Evolutionary conservation across 208 protist genomes (phyloP).

Genomic region (Crithidia mellificae): DNA sequence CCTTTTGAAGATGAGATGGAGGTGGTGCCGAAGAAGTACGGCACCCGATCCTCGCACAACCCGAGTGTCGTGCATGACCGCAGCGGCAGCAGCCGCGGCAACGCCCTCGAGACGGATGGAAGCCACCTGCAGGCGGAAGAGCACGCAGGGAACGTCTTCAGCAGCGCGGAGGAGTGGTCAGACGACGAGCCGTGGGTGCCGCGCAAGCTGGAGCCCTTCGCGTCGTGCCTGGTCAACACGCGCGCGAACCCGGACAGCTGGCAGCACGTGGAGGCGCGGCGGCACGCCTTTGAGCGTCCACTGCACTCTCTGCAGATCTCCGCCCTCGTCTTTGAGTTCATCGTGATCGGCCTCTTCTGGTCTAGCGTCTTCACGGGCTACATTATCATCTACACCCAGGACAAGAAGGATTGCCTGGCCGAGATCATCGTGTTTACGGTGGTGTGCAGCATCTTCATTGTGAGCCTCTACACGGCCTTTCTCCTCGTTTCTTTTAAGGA

Average conservation of each 20-base stretch:
- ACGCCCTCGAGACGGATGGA: constrained; percentile 12
- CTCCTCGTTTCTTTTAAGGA: constrained; percentile 62
- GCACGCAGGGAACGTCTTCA: not conserved
- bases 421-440: constrained; percentile 53
- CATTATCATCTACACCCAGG: constrained; percentile 45
- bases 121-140: constrained; percentile 12
- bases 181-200: constrained; percentile 3
- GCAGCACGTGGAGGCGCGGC: constrained; percentile 45
- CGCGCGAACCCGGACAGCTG: constrained; percentile 50
- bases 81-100: constrained; percentile 10
- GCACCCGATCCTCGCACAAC: constrained; percentile 1
- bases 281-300: constrained; percentile 69
- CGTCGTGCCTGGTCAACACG: constrained; percentile 56
- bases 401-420: constrained; percentile 31
- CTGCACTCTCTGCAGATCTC: constrained; percentile 66
- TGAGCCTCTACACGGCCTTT: constrained; percentile 22
- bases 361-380: constrained; percentile 49
- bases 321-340: constrained; percentile 44
- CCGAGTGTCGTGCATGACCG: not conserved
- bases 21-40: constrained; percentile 20
- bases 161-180: constrained; percentile 13
- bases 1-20: constrained; percentile 17
- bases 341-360: constrained; percentile 54
- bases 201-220: constrained; percentile 15
- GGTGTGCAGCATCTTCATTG: constrained; percentile 22